These are phyloP conservation scores for Boechera divaricarpa DNA, from an alignment of 345 rosid species.

Conservation along the genomic window DNA sequence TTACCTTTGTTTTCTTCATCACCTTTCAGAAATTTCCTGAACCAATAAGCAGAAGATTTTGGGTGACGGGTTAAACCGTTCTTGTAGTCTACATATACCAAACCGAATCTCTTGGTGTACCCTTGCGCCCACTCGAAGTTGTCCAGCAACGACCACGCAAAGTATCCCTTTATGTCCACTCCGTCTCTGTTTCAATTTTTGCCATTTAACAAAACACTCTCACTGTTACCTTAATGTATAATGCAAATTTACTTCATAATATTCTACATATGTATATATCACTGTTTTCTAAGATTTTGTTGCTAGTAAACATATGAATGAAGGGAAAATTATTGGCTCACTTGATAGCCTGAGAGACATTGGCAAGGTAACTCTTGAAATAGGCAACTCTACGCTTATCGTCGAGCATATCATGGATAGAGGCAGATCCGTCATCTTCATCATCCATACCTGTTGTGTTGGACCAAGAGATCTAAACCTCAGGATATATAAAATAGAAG, in stretches of 20 bases:
- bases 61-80: conserved; percentile 78
- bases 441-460: conserved; percentile 87
- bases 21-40: conserved; percentile 70
- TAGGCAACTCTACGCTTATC: conserved; percentile 77
- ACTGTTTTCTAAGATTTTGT: neutral
- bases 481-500: conserved; percentile 2
- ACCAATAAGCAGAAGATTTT: conserved; percentile 93
- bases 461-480: conserved; percentile 11
- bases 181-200: conserved; percentile 65
- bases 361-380: conserved; percentile 73
- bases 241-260: neutral
- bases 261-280: neutral
- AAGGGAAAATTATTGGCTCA: conserved; percentile 37
- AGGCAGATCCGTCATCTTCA: conserved; percentile 62
- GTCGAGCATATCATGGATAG: conserved; percentile 79
- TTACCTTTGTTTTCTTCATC: conserved; percentile 53
- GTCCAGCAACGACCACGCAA: conserved; percentile 93
- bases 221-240: neutral
- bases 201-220: neutral
- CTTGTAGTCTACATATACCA: conserved; percentile 87
- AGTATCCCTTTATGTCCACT: conserved; percentile 85
- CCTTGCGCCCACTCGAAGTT: conserved; percentile 96
- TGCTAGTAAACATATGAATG: neutral
- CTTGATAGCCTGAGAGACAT: conserved; percentile 76
- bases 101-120: conserved; percentile 88